These are phyloP conservation scores for Taphrina sp. DNA, from an alignment of 1,139 yeast genomes.

Conservation along the genomic window DNA sequence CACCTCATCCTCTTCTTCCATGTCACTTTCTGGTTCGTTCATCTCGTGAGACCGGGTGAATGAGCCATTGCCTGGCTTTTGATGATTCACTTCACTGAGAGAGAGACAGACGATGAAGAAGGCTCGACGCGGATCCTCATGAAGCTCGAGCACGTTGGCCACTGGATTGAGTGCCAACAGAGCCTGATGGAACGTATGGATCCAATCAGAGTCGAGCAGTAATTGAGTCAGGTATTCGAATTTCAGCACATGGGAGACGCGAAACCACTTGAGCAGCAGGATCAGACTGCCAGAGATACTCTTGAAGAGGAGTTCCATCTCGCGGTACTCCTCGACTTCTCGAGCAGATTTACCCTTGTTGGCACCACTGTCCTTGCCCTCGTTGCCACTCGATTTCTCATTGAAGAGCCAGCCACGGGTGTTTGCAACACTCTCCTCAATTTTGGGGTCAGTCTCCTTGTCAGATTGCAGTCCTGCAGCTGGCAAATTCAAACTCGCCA, in stretches of 20 bases:
- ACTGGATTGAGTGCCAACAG: constrained; percentile 24
- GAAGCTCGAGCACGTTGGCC: constrained; percentile 1
- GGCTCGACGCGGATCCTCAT: constrained; percentile 11
- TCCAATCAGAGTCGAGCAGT: constrained; percentile 66
- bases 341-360: constrained; percentile 16
- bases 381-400: background rate
- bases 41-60: background rate
- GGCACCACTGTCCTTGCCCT: background rate
- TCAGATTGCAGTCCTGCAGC: constrained; percentile 13
- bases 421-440: constrained; percentile 17
- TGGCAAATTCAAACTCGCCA: constrained; percentile 11
- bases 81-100: too few species aligned
- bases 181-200: constrained; percentile 26
- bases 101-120: constrained; percentile 13
- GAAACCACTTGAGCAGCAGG: constrained; percentile 71
- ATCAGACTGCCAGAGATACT: constrained; percentile 58
- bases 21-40: background rate
- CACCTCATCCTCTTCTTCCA: constrained; percentile 21
- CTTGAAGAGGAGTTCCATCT: constrained; percentile 65
- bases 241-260: constrained; percentile 70
- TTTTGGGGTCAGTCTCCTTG: constrained; percentile 16
- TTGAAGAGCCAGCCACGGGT: constrained; percentile 17
- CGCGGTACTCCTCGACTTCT: constrained; percentile 45
- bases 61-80: too few species aligned
- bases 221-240: constrained; percentile 70